Base-by-base conservation (phyloP, 768 basidiomycete species). In the Hortiboletus campestris region DNA sequence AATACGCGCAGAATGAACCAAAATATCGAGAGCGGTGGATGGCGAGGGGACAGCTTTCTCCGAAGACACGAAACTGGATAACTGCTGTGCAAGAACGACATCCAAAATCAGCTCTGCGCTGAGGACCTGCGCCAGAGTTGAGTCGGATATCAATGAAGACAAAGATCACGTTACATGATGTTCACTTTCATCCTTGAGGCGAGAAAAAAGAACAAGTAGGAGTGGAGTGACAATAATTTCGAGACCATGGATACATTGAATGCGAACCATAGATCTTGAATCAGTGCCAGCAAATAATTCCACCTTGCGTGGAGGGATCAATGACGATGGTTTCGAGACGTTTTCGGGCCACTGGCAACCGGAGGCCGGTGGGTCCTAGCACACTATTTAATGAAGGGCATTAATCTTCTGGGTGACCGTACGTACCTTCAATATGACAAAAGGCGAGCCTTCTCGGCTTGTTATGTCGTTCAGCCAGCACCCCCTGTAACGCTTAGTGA, bases 171-270 rank as follows among this genome's bases (percentile, higher is more conserved):
- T 65, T 66, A 87, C 86, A 63, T 72, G 72, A 28, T 62, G 67
- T 51, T 72, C 71, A 38, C 81, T 56, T 44, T 84, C 85, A 41
- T 79, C 69, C 61, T 80, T 75, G 17, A 89, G 63, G 50, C 66
- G 66, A 32, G 67, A 63, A n/a, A 74, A 65, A 43, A 76, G 77
- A 17, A 76, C 72, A 36, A 83, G 55, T 17, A 84, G 46, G 19
- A 89, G 72, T 3, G 88, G 88, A 6, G 83, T 86, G n/a, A 85
- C 52, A 41, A 72, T 70, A 17, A 84, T 45, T 36, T 73, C 69
- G 14, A 83, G 46, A 19, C 72, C 70, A 29, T 70, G 72, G 29
- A 62, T 60, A 51, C 70, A 76, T 35, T 68, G 70, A 31, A 84
- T 55, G 29, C 82, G 80, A 46, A 67, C 45, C 53, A 69, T 48